phyloP scores from a whole-genome alignment of 192 early-diverging fungal species.

The Rhizoclosmatium sp. region DNA sequence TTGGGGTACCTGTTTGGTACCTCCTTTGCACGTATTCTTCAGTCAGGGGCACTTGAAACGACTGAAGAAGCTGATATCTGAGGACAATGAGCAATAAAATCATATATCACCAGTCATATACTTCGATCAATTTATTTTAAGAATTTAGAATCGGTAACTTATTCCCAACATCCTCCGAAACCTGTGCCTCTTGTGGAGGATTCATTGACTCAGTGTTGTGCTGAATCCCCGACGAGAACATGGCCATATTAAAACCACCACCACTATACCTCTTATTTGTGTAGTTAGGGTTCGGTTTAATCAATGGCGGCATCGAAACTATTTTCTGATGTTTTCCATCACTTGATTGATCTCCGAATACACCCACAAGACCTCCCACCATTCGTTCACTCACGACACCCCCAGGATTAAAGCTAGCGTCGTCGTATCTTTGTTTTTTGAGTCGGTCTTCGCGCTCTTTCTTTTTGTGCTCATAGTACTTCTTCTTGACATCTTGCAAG shows the following conservation, averaged over 20 bases:
- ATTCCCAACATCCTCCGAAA: too few species aligned
- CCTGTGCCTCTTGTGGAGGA: not conserved
- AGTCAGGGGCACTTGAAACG: not conserved
- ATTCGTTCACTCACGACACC: conserved; percentile 35
- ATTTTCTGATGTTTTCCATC: not conserved
- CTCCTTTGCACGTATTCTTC: not conserved
- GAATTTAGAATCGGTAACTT: too few species aligned
- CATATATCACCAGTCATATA: too few species aligned
- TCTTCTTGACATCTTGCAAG: conserved; percentile 65
- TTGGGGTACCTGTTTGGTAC: not conserved
- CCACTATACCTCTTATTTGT: conserved; percentile 23
- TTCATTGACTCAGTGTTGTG: not conserved
- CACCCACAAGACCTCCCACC: conserved; percentile 7
- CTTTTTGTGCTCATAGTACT: conserved; percentile 58
- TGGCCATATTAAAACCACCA: conserved; percentile 34
- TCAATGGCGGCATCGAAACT: not conserved
- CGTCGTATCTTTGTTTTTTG: conserved; percentile 1
- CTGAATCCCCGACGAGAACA: conserved; percentile 19
- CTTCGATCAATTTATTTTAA: too few species aligned
- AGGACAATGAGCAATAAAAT: not conserved
- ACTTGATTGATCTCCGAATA: not conserved
- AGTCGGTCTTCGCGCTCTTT: conserved; percentile 24
- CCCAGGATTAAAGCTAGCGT: not conserved
- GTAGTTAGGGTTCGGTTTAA: conserved; percentile 12
- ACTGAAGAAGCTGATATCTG: not conserved